A percentile compares a stretch with the other conserved stretches of the same genome.
Evolutionary conservation across 257 asterid species (phyloP).

Genomic region (Ballota nigra): DNA sequence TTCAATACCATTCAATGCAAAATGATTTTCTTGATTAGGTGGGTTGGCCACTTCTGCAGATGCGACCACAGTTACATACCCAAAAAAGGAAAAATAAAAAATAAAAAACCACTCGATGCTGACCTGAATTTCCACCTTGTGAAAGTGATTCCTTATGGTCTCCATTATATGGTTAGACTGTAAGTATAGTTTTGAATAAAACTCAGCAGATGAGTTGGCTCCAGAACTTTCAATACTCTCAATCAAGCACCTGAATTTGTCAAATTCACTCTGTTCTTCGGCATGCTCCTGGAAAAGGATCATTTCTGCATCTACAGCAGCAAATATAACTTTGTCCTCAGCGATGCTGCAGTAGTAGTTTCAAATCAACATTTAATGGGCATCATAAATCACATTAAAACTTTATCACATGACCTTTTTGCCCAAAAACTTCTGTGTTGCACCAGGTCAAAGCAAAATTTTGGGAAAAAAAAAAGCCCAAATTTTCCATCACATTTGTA

Average conservation of each 20-base stretch:
- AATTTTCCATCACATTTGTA: background rate
- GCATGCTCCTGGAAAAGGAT: slow-evolving; percentile 82
- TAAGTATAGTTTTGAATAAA: slow-evolving; percentile 64
- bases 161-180: slow-evolving; percentile 81
- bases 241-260: slow-evolving; percentile 69
- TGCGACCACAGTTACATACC: background rate
- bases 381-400: background rate
- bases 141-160: slow-evolving; percentile 65
- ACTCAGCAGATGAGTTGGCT: slow-evolving; percentile 72
- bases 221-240: slow-evolving; percentile 77
- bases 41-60: background rate
- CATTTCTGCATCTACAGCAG: slow-evolving; percentile 77
- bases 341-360: slow-evolving; percentile 67
- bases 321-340: slow-evolving; percentile 89
- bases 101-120: background rate
- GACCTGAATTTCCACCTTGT: slow-evolving; percentile 82
- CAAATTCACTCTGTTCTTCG: slow-evolving; percentile 80
- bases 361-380: background rate
- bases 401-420: background rate
- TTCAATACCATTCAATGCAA: background rate
- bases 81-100: too few species aligned
- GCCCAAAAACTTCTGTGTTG: background rate
- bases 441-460: too few species aligned
- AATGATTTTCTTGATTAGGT: background rate
- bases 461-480: background rate